Evolutionary conservation across 306 rosid genomes (phyloP).

Genomic region (Medicago arabica): DNA sequence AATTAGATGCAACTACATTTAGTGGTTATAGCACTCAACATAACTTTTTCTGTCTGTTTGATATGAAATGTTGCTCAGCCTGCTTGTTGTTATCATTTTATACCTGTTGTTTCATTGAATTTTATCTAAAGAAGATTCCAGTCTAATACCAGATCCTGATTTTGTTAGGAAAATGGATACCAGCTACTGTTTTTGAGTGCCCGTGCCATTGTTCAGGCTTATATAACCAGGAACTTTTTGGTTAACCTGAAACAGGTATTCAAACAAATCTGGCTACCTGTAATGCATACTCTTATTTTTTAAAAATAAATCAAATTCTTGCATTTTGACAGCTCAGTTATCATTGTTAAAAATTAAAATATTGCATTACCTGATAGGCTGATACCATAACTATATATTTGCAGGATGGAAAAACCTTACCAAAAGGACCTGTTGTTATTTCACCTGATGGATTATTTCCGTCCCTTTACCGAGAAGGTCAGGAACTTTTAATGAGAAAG

Average conservation of each 20-base stretch:
- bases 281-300: constrained; percentile 2
- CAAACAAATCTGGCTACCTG: constrained; percentile 29
- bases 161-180: constrained; percentile 92
- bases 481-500: constrained; percentile 21
- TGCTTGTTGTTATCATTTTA: constrained; percentile 21
- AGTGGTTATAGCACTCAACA: background rate
- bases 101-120: constrained; percentile 6
- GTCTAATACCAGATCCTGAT: constrained; percentile 32
- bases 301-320: background rate
- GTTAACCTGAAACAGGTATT: constrained; percentile 79
- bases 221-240: constrained; percentile 84
- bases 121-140: constrained; percentile 37
- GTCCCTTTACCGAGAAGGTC: constrained; percentile 87
- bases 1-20: constrained; percentile 9
- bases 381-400: constrained; percentile 24
- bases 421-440: constrained; percentile 90
- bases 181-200: constrained; percentile 97
- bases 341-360: constrained; percentile 29
- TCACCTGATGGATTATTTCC: constrained; percentile 97
- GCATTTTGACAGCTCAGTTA: constrained; percentile 29
- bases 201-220: constrained; percentile 97
- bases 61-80: constrained; percentile 7
- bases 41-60: background rate
- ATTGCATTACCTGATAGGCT: constrained; percentile 32
- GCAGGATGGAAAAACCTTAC: constrained; percentile 91